Conservation (phyloP, 2,329 filamentous ascomycete genomes). For the Fusarium guadeloupense region DNA sequence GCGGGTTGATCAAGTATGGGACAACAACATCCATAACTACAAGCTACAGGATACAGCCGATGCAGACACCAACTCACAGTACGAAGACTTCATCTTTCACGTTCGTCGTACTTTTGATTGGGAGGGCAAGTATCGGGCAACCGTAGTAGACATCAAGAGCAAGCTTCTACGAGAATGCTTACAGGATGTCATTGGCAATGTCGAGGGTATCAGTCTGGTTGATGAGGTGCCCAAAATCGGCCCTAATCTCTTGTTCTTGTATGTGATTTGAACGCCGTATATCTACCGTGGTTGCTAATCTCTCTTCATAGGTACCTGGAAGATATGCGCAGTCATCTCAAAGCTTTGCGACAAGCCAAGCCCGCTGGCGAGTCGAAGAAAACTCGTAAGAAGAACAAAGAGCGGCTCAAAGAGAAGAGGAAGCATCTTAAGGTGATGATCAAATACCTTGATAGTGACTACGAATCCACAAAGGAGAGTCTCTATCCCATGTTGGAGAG, state of each 20-base stretch:
- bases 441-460: constrained; percentile 84
- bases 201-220: constrained; percentile 73
- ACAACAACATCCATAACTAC: constrained; percentile 59
- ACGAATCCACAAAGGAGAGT: constrained; percentile 77
- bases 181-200: constrained; percentile 50
- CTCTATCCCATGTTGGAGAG: constrained; percentile 82
- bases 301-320: constrained; percentile 73
- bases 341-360: constrained; percentile 69
- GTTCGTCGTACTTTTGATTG: constrained; percentile 84
- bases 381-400: constrained; percentile 69
- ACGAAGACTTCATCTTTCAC: constrained; percentile 84
- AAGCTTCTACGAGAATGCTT: constrained; percentile 75
- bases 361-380: constrained; percentile 59
- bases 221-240: constrained; percentile 80
- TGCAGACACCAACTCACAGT: constrained; percentile 59
- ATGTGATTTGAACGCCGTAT: constrained; percentile 32
- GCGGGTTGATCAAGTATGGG: constrained; percentile 65
- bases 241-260: constrained; percentile 75
- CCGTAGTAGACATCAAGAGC: constrained; percentile 85
- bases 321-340: constrained; percentile 72
- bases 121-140: constrained; percentile 80
- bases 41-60: constrained; percentile 65
- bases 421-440: constrained; percentile 76
- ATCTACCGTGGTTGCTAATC: not conserved
- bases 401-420: constrained; percentile 66